phyloP scores from a whole-genome alignment of 1,284 basidiomycete genomes.

The Sporisorium scitamineum region DNA sequence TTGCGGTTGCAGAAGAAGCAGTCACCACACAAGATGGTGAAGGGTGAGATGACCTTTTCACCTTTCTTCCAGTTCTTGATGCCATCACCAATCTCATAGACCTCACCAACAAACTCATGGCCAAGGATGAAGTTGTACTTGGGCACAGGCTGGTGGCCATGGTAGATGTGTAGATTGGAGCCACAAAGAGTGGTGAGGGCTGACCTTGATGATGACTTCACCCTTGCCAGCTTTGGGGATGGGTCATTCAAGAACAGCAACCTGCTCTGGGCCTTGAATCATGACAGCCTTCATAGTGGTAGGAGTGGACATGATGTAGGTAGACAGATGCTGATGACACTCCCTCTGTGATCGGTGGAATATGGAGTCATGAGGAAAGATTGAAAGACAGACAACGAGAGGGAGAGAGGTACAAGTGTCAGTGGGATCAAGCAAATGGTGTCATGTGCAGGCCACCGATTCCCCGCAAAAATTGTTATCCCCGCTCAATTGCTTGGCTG shows the following conservation, averaged over 20 bases:
- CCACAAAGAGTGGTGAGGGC: slow-evolving; percentile 78
- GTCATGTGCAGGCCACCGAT: neutral
- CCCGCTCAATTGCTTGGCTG: too few species aligned
- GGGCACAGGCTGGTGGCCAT: slow-evolving; percentile 52
- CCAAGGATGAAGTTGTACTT: slow-evolving; percentile 71
- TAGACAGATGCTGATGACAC: too few species aligned
- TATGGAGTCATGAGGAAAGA: too few species aligned
- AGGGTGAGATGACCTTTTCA: slow-evolving; percentile 78
- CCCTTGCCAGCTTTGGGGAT: slow-evolving; percentile 56
- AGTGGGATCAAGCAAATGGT: neutral
- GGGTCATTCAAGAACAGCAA: slow-evolving; percentile 60
- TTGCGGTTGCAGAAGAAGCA: slow-evolving; percentile 78
- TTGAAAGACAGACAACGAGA: too few species aligned
- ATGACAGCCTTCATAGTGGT: slow-evolving; percentile 63
- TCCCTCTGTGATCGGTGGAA: too few species aligned
- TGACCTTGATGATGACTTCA: slow-evolving; percentile 64
- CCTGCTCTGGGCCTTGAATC: slow-evolving; percentile 59
- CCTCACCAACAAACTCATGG: slow-evolving; percentile 85
- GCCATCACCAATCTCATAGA: slow-evolving; percentile 78
- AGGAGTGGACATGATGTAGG: slow-evolving; percentile 34
- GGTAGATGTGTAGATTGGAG: slow-evolving; percentile 78
- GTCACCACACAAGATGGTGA: slow-evolving; percentile 78
- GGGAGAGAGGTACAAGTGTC: too few species aligned
- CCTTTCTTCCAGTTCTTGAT: slow-evolving; percentile 76
- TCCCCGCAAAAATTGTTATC: neutral